Conservation (phyloP, 768 basidiomycete genomes). For the Boletus sp. region DNA sequence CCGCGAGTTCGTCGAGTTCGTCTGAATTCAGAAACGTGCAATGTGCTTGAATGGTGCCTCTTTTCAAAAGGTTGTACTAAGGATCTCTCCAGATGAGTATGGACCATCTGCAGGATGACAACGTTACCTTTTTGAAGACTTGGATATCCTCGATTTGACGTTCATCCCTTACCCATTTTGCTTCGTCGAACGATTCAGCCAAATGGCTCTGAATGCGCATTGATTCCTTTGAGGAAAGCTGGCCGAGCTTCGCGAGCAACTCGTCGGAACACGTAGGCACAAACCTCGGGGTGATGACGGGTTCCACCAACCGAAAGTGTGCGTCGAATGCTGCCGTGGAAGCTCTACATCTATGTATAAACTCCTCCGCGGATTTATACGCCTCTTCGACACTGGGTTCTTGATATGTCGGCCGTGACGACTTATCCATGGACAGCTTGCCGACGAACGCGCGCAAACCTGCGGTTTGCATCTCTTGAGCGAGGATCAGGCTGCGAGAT, state of each 20-base stretch:
- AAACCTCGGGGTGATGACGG: slow-evolving; percentile 87
- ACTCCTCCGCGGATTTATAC: slow-evolving; percentile 50
- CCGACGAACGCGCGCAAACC: slow-evolving; percentile 85
- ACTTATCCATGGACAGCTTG: slow-evolving; percentile 88
- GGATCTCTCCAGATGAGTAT: slow-evolving; percentile 8
- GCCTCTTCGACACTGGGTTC: slow-evolving; percentile 56
- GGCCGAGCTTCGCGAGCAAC: slow-evolving; percentile 61
- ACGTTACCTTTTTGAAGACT: slow-evolving; percentile 63
- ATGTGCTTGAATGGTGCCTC: slow-evolving; percentile 78
- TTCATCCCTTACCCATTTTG: slow-evolving; percentile 64
- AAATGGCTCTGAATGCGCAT: slow-evolving; percentile 77
- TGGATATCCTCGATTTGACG: slow-evolving; percentile 69
- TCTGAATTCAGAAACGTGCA: slow-evolving; percentile 73
- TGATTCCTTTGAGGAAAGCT: slow-evolving; percentile 45
- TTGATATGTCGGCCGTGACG: slow-evolving; percentile 65
- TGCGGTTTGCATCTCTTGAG: slow-evolving; percentile 64
- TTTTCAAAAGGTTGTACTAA: slow-evolving; percentile 61
- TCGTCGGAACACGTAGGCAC: slow-evolving; percentile 84
- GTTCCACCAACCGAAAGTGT: slow-evolving; percentile 60
- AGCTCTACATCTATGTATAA: slow-evolving; percentile 50
- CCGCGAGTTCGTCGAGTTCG: slow-evolving; percentile 50
- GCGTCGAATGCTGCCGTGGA: slow-evolving; percentile 40
- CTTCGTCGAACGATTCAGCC: slow-evolving; percentile 75
- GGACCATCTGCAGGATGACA: background rate
- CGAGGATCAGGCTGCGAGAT: slow-evolving; percentile 65